These are phyloP conservation scores for Calendula officinalis DNA, from an alignment of 129 eudicot species.

Conservation along the genomic window DNA sequence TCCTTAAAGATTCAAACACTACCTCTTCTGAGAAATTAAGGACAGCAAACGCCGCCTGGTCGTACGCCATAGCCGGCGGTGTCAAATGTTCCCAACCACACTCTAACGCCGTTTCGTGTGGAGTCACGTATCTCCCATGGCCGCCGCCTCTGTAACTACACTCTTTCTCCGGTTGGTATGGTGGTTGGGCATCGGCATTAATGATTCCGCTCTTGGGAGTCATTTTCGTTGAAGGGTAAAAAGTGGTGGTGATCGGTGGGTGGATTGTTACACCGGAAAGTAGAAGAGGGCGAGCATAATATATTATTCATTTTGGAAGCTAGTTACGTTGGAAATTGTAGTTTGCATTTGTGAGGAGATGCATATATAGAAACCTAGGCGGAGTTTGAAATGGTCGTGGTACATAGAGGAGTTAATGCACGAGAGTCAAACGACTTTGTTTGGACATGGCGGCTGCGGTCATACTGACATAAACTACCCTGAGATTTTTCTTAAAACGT, in stretches of 20 bases:
- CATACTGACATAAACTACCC: background rate
- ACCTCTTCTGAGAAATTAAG: slow-evolving; percentile 33
- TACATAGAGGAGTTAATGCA: slow-evolving; percentile 1
- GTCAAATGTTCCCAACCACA: no score
- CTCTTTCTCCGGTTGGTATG: background rate
- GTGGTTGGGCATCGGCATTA: slow-evolving; percentile 1
- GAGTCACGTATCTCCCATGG: slow-evolving; percentile 48
- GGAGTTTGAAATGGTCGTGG: background rate
- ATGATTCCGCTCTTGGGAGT: slow-evolving; percentile 35
- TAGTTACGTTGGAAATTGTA: background rate
- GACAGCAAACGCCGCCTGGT: slow-evolving; percentile 39
- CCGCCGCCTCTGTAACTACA: slow-evolving; percentile 34
- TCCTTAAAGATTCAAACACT: slow-evolving; percentile 28
- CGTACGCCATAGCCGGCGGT: slow-evolving; percentile 36
- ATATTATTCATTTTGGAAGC: slow-evolving; percentile 1
- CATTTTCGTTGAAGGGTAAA: slow-evolving; percentile 40
- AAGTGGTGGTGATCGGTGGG: slow-evolving; percentile 12
- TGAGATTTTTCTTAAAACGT: background rate
- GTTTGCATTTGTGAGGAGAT: no score
- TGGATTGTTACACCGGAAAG: background rate
- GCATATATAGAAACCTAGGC: background rate
- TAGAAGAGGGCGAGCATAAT: slow-evolving; percentile 4
- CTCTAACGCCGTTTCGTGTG: slow-evolving; percentile 30
- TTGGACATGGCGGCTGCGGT: slow-evolving; percentile 38
- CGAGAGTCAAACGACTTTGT: slow-evolving; percentile 23